A percentile compares a stretch with the other conserved stretches of the same genome.
phyloP scores from a whole-genome alignment of 768 basidiomycete genomes.

The Boletus subparvulus region DNA sequence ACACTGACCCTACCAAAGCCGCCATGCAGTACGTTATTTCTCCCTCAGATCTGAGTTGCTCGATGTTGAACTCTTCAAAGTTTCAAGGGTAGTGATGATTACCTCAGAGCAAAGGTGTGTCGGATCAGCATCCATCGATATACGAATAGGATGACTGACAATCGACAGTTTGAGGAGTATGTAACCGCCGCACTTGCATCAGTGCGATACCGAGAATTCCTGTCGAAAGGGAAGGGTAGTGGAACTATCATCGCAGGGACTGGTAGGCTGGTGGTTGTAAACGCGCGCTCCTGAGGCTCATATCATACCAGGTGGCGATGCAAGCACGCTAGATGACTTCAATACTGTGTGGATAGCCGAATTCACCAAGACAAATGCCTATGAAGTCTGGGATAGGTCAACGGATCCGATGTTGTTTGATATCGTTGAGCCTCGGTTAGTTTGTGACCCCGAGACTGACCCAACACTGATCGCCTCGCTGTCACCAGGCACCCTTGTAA shows the following conservation, averaged over 20 bases:
- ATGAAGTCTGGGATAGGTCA: slow-evolving; percentile 83
- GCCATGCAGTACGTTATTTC: slow-evolving; percentile 61
- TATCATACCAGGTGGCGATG: slow-evolving; percentile 45
- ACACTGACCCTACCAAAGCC: slow-evolving; percentile 54
- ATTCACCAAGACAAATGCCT: slow-evolving; percentile 86
- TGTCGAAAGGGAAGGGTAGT: slow-evolving; percentile 60
- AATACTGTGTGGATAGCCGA: slow-evolving; percentile 85
- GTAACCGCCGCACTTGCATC: slow-evolving; percentile 83
- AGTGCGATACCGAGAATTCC: slow-evolving; percentile 87
- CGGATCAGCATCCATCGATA: neutral
- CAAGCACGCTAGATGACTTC: slow-evolving; percentile 73
- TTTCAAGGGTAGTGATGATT: slow-evolving; percentile 96
- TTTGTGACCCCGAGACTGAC: neutral
- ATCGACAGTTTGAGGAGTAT: slow-evolving; percentile 81
- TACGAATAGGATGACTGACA: neutral
- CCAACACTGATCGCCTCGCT: neutral
- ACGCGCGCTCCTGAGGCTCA: slow-evolving; percentile 19
- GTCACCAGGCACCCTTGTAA: slow-evolving; percentile 83
- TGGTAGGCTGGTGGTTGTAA: slow-evolving; percentile 30
- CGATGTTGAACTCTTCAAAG: slow-evolving; percentile 37
- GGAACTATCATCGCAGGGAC: slow-evolving; percentile 69
- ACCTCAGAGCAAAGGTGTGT: slow-evolving; percentile 77
- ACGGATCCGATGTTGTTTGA: slow-evolving; percentile 95
- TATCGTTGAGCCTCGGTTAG: slow-evolving; percentile 86
- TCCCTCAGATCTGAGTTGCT: neutral